Percentiles rank a stretch among this genome's conserved stretches.
These are phyloP conservation scores for Tympanopsis confertula DNA, from an alignment of 2,329 filamentous ascomycete species.

Conservation along the genomic window DNA sequence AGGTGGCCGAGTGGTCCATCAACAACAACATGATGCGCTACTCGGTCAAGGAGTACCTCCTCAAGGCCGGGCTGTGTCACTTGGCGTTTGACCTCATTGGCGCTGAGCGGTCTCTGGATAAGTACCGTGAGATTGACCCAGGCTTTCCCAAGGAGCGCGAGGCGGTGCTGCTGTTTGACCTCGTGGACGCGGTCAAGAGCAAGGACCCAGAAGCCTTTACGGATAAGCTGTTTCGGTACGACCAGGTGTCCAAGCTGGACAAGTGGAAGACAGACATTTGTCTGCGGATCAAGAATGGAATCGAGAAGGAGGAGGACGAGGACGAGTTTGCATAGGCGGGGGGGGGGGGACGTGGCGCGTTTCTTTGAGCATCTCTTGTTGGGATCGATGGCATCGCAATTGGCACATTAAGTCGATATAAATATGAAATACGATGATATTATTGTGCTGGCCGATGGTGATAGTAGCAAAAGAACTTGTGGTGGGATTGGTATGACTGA, in stretches of 20 bases:
- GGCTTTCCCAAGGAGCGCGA: constrained; percentile 70
- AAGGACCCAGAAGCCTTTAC: constrained; percentile 74
- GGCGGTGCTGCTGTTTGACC: constrained; percentile 66
- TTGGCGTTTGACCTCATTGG: constrained; percentile 68
- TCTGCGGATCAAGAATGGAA: constrained; percentile 70
- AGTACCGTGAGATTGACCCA: constrained; percentile 72
- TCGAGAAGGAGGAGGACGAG: constrained; percentile 43
- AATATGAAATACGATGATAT: too few relatives aligned
- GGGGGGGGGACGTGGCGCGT: too few relatives aligned
- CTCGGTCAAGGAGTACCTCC: constrained; percentile 88
- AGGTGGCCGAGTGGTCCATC: constrained; percentile 66
- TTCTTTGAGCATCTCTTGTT: too few relatives aligned
- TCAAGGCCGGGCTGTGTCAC: constrained; percentile 89
- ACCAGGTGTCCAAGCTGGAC: constrained; percentile 85
- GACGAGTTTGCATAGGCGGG: not conserved
- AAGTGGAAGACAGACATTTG: constrained; percentile 92
- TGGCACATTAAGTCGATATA: too few relatives aligned
- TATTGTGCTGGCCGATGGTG: too few relatives aligned
- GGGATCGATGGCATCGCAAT: too few relatives aligned
- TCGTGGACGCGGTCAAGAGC: constrained; percentile 63
- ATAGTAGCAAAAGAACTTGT: too few relatives aligned
- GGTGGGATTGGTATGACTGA: too few relatives aligned
- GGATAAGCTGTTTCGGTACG: constrained; percentile 78
- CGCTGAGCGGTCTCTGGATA: constrained; percentile 67
- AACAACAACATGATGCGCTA: constrained; percentile 88